Evolutionary conservation across 2,329 filamentous ascomycete genomes (phyloP).

Genomic region (Cladobotryum protrusum): DNA sequence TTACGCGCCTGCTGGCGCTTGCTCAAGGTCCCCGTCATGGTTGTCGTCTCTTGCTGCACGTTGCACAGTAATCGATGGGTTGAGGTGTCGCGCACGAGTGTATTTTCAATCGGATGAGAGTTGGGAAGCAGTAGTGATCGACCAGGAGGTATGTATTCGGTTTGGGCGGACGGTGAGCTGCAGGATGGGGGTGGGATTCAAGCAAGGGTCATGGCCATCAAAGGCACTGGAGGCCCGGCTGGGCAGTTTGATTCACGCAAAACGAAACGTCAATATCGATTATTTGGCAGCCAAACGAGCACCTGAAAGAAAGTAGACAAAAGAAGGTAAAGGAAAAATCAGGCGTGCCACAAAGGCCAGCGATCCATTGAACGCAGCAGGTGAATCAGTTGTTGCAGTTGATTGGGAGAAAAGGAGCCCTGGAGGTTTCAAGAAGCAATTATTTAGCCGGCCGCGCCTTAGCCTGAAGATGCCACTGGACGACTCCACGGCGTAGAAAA

Average conservation of each 20-base stretch:
- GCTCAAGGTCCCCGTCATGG: conserved; percentile 70
- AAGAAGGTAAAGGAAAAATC: neutral
- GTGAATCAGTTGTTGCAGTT: neutral
- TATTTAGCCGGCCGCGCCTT: conserved; percentile 2
- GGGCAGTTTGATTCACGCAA: too few relatives aligned
- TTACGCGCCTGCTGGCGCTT: conserved; percentile 98
- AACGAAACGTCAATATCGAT: too few relatives aligned
- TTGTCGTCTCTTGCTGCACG: neutral
- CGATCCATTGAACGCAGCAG: conserved; percentile 10
- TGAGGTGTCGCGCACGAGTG: conserved; percentile 1
- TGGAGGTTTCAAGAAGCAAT: conserved; percentile 7
- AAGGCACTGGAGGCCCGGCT: conserved; percentile 1
- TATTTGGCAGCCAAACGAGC: neutral
- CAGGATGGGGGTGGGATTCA: conserved; percentile 10
- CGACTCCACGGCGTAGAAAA: neutral
- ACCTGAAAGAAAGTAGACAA: neutral
- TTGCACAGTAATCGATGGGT: conserved; percentile 6
- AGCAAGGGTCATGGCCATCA: conserved; percentile 12
- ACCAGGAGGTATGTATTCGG: neutral
- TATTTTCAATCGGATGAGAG: neutral
- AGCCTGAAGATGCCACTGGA: neutral
- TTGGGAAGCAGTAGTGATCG: too few relatives aligned
- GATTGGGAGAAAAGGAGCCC: conserved; percentile 6
- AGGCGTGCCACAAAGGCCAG: conserved; percentile 8
- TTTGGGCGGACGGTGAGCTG: conserved; percentile 9